Evolutionary conservation across 345 rosid species (phyloP).

Genomic region (Trapa bicornis): DNA sequence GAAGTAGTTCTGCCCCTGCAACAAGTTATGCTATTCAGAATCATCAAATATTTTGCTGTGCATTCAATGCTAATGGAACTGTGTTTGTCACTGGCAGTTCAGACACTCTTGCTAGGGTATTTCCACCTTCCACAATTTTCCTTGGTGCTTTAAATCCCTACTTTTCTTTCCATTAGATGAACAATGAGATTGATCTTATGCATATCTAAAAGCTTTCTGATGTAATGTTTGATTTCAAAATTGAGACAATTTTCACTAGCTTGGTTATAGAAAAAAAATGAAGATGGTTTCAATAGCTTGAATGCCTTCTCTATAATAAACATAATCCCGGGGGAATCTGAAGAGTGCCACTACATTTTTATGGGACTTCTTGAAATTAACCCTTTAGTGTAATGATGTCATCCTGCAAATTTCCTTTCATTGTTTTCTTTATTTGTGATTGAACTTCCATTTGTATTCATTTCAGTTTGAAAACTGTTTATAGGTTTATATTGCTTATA

Average conservation of each 20-base stretch:
- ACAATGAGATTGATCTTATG: neutral
- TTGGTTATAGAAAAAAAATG: neutral
- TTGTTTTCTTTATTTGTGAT: neutral
- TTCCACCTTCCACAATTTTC: slow-evolving; percentile 5
- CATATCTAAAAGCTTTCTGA: neutral
- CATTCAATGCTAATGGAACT: slow-evolving; percentile 90
- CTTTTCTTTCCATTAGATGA: neutral
- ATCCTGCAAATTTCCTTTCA: neutral
- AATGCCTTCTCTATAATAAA: neutral
- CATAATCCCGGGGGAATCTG: neutral
- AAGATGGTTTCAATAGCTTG: neutral
- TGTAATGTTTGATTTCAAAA: neutral
- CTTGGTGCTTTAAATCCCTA: slow-evolving; percentile 2
- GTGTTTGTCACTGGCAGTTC: slow-evolving; percentile 98
- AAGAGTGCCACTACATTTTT: neutral
- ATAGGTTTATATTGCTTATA: slow-evolving; percentile 91
- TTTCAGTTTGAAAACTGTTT: slow-evolving; percentile 4
- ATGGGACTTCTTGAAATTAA: neutral
- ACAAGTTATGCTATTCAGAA: slow-evolving; percentile 20
- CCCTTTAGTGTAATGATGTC: neutral
- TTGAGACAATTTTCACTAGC: neutral
- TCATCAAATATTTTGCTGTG: slow-evolving; percentile 86
- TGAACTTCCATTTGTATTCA: neutral
- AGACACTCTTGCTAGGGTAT: slow-evolving; percentile 93
- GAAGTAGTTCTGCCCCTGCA: slow-evolving; percentile 35